A percentile compares a stretch with the other conserved stretches of the same genome.
These are phyloP conservation scores for Borealophlyctis nickersoniae DNA, from an alignment of 192 early-diverging fungal species.

Conservation along the genomic window DNA sequence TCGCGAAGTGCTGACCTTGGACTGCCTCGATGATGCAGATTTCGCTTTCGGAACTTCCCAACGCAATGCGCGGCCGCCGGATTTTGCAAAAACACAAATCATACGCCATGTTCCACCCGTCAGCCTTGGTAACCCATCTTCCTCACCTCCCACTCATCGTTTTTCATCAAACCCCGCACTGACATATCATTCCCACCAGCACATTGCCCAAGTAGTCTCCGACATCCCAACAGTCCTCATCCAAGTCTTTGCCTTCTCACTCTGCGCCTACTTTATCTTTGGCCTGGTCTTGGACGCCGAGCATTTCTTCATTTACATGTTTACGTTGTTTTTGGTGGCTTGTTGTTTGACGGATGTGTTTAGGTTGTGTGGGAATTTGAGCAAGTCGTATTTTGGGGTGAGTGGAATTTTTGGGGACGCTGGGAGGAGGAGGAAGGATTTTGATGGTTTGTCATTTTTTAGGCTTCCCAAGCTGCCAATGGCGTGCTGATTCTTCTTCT, in stretches of 20 bases:
- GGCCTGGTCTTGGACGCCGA: constrained; percentile 46
- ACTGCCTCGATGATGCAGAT: background rate
- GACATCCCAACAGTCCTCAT: constrained; percentile 49
- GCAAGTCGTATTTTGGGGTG: constrained; percentile 7
- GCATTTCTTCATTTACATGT: constrained; percentile 54
- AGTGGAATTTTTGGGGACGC: background rate
- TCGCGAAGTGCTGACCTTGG: background rate
- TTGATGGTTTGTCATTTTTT: background rate
- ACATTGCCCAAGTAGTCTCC: constrained; percentile 48
- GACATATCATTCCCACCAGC: no score
- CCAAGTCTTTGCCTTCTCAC: constrained; percentile 52
- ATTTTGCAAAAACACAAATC: constrained; percentile 77
- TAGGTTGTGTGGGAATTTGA: constrained; percentile 51
- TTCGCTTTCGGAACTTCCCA: constrained; percentile 66
- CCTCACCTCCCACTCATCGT: no score
- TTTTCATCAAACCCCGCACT: no score
- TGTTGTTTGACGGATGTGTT: constrained; percentile 55
- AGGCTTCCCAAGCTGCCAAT: constrained; percentile 11
- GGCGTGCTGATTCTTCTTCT: constrained; percentile 41
- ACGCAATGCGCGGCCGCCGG: constrained; percentile 65
- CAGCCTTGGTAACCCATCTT: no score
- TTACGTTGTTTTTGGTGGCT: constrained; percentile 51
- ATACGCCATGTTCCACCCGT: constrained; percentile 66
- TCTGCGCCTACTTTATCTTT: constrained; percentile 59
- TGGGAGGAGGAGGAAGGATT: background rate